phyloP scores from a whole-genome alignment of 208 protist species.

The Perkinsela sp. region DNA sequence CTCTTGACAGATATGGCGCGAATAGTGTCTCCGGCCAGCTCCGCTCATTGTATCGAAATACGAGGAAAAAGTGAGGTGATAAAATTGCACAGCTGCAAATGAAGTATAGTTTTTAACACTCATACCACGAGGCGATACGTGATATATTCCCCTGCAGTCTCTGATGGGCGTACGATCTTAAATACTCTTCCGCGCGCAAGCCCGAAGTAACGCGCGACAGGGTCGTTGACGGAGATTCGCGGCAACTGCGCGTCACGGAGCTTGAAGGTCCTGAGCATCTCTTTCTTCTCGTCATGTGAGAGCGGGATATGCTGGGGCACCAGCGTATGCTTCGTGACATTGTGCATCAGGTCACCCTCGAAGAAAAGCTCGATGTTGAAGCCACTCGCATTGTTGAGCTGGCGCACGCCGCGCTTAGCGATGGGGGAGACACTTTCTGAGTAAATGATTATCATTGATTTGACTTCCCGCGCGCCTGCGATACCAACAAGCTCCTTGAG shows the following conservation, averaged over 20 bases:
- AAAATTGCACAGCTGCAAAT: neutral
- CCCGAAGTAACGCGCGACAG: constrained; percentile 83
- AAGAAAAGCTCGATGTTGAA: constrained; percentile 71
- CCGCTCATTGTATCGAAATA: neutral
- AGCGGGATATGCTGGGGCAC: constrained; percentile 80
- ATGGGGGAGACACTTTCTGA: constrained; percentile 24
- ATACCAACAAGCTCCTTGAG: constrained; percentile 21
- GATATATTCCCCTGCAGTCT: constrained; percentile 89
- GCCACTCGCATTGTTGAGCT: constrained; percentile 20
- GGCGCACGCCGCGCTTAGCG: constrained; percentile 26
- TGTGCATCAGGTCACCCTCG: constrained; percentile 78
- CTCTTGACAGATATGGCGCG: neutral
- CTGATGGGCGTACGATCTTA: constrained; percentile 77
- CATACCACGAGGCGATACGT: constrained; percentile 85
- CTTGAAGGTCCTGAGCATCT: constrained; percentile 61
- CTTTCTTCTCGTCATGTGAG: constrained; percentile 36
- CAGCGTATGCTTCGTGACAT: constrained; percentile 86
- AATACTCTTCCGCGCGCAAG: constrained; percentile 67
- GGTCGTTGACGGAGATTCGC: constrained; percentile 72
- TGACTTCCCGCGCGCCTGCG: constrained; percentile 15
- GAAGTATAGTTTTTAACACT: neutral
- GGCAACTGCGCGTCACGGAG: constrained; percentile 79
- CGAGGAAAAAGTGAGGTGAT: neutral
- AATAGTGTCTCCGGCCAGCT: neutral
- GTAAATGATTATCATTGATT: constrained; percentile 27